These are phyloP conservation scores for Lachnellula subtilissima DNA, from an alignment of 2,329 filamentous ascomycete genomes.

Conservation along the genomic window DNA sequence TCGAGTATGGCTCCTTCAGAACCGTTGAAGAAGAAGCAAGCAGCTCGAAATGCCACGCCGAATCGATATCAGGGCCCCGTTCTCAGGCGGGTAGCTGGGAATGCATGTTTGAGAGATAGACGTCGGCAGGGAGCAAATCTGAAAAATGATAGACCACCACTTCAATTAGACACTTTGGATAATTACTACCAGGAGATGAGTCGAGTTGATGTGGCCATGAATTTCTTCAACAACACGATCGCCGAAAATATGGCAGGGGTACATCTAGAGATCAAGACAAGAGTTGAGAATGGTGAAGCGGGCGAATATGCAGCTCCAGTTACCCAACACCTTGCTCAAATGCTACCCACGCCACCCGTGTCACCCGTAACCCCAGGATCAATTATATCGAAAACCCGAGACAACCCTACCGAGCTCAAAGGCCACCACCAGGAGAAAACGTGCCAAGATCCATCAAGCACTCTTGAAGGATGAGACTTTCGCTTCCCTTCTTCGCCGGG, in stretches of 20 bases:
- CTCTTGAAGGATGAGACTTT: neutral
- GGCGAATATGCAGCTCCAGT: neutral
- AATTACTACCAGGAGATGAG: neutral
- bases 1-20: no score
- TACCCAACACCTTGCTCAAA: neutral
- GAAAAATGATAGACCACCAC: neutral
- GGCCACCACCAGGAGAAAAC: neutral
- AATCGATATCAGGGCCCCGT: no score
- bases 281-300: neutral
- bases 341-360: neutral
- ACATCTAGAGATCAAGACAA: neutral
- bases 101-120: no score
- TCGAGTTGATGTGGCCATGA: neutral
- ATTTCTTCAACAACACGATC: neutral
- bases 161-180: neutral
- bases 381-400: neutral
- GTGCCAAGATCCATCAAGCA: neutral
- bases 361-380: neutral
- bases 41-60: no score
- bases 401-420: neutral
- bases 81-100: no score
- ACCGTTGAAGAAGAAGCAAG: no score
- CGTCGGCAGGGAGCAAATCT: neutral
- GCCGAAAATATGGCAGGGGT: neutral
- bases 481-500: neutral